Evolutionary conservation across 208 protist genomes (phyloP).

Genomic region (Wallacemonas sp.): DNA sequence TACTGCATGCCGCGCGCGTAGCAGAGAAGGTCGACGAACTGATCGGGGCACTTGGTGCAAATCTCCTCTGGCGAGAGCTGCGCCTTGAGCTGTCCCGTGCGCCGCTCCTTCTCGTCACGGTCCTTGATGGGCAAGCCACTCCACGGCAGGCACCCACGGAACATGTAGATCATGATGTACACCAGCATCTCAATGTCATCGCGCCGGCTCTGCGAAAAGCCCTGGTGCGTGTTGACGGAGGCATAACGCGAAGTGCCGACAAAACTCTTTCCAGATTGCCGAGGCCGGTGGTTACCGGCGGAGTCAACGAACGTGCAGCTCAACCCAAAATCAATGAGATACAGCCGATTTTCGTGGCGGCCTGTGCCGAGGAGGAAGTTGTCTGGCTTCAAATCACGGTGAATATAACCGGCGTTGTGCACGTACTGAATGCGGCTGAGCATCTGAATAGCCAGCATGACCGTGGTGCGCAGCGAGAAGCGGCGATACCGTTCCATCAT

Average conservation of each 20-base stretch:
- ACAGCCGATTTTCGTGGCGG: slow-evolving; percentile 45
- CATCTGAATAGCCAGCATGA: slow-evolving; percentile 98
- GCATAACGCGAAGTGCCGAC: slow-evolving; percentile 95
- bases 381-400: slow-evolving; percentile 97
- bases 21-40: slow-evolving; percentile 38
- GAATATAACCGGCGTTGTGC: slow-evolving; percentile 95
- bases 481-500: slow-evolving; percentile 56
- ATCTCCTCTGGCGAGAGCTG: slow-evolving; percentile 21
- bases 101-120: slow-evolving; percentile 51
- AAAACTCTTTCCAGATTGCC: slow-evolving; percentile 83
- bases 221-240: slow-evolving; percentile 92
- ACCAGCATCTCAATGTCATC: slow-evolving; percentile 79
- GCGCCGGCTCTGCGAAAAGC: slow-evolving; percentile 70
- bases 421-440: slow-evolving; percentile 94
- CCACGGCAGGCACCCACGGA: slow-evolving; percentile 91
- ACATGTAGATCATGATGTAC: slow-evolving; percentile 93
- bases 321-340: slow-evolving; percentile 91
- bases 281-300: slow-evolving; percentile 25
- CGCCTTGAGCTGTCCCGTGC: slow-evolving; percentile 35
- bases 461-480: slow-evolving; percentile 97
- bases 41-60: slow-evolving; percentile 29
- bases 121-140: slow-evolving; percentile 74
- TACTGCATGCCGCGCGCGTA: slow-evolving; percentile 36
- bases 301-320: slow-evolving; percentile 48
- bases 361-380: slow-evolving; percentile 97